Evolutionary conservation across 1,284 basidiomycete genomes (phyloP).

Genomic region (Trametes hirsuta): DNA sequence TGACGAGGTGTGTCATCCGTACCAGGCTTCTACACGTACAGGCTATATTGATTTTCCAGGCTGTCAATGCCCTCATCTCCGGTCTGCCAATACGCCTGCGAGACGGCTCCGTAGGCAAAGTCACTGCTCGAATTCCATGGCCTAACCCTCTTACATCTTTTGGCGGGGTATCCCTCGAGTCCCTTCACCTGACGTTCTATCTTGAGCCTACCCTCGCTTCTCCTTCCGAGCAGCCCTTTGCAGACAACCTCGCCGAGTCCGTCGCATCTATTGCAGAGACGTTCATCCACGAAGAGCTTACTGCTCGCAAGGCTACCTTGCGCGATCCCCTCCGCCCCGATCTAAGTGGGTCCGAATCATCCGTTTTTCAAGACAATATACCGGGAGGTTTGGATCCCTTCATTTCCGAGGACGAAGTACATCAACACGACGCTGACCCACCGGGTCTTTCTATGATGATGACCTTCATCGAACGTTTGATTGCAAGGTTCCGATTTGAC

Average conservation of each 20-base stretch:
- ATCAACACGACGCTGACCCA: constrained; percentile 56
- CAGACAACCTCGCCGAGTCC: constrained; percentile 68
- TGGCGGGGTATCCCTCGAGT: constrained; percentile 68
- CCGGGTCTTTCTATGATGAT: constrained; percentile 84
- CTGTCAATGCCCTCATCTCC: constrained; percentile 76
- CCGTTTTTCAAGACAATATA: constrained; percentile 38
- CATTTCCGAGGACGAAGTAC: constrained; percentile 41
- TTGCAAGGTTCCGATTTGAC: constrained; percentile 82
- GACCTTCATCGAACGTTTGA: constrained; percentile 79
- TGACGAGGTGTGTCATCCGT: constrained; percentile 57
- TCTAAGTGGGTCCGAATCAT: constrained; percentile 26
- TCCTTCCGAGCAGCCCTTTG: constrained; percentile 20
- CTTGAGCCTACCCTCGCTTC: constrained; percentile 40
- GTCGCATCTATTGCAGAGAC: constrained; percentile 82
- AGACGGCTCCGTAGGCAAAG: constrained; percentile 72
- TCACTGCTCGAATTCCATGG: constrained; percentile 79
- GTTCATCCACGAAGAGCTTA: constrained; percentile 84
- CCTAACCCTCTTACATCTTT: constrained; percentile 74
- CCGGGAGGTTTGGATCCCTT: constrained; percentile 74
- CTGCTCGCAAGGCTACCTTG: constrained; percentile 69
- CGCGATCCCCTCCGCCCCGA: constrained; percentile 67
- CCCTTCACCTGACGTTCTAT: constrained; percentile 64
- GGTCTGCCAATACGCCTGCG: constrained; percentile 72
- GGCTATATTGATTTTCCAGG: constrained; percentile 47
- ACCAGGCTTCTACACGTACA: not conserved